Evolutionary conservation across 495 filamentous ascomycete genomes (phyloP).

Genomic region (Neurospora sp.): DNA sequence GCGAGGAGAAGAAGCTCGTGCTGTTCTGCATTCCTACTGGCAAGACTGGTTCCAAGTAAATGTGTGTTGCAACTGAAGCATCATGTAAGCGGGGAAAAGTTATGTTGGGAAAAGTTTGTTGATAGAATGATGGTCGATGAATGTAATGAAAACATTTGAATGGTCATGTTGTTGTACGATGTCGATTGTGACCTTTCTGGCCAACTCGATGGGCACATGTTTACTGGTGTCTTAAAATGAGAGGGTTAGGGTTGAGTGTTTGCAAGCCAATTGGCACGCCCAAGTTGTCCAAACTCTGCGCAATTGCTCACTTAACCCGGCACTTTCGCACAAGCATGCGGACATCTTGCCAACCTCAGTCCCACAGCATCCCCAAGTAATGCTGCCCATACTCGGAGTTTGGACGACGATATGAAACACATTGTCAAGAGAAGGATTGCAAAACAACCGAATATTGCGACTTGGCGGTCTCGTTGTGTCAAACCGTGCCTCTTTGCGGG

Average conservation of each 20-base stretch:
- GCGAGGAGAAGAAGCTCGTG: conserved; percentile 50
- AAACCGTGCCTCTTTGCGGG: no score
- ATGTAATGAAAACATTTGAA: background rate
- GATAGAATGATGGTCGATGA: background rate
- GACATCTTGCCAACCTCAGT: background rate
- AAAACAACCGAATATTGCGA: no score
- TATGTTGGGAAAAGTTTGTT: background rate
- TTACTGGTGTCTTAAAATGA: no score
- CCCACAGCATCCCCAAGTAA: background rate
- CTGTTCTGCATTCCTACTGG: conserved; percentile 69
- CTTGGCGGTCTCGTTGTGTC: no score
- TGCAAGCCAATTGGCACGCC: background rate
- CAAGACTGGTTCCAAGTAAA: conserved; percentile 23
- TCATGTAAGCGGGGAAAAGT: background rate
- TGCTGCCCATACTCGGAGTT: background rate
- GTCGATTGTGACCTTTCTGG: background rate
- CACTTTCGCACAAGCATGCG: background rate
- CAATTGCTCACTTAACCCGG: background rate
- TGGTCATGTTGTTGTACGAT: background rate
- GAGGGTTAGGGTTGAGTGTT: background rate
- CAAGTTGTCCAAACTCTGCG: background rate
- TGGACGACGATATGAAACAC: background rate
- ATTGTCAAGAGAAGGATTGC: background rate
- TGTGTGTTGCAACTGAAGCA: background rate
- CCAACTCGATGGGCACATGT: no score